Conservation (phyloP, 1,139 yeast species). For the Geotrichum bryndzae region DNA sequence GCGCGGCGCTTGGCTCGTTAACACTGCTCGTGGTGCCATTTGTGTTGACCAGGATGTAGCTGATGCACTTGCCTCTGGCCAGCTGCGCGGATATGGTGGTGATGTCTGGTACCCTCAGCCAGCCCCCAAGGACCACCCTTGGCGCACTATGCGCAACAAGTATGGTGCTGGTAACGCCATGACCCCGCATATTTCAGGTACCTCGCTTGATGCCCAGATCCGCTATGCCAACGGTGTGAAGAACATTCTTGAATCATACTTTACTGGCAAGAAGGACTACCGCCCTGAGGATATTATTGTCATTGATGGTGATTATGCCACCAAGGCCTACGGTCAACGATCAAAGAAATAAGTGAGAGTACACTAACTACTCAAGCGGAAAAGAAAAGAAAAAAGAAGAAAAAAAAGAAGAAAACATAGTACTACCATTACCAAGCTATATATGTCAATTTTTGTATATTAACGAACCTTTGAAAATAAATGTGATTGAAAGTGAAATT, state of each 20-base stretch:
- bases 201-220: slow-evolving; percentile 72
- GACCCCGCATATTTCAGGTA: slow-evolving; percentile 81
- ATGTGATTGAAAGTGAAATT: too few relatives aligned
- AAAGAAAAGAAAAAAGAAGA: too few relatives aligned
- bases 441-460: too few relatives aligned
- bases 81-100: slow-evolving; percentile 74
- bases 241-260: slow-evolving; percentile 56
- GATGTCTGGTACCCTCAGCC: slow-evolving; percentile 84
- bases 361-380: too few relatives aligned
- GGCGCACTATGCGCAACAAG: slow-evolving; percentile 63
- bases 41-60: slow-evolving; percentile 69
- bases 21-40: slow-evolving; percentile 83
- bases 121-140: slow-evolving; percentile 69
- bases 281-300: slow-evolving; percentile 70
- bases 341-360: too few relatives aligned
- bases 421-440: too few relatives aligned
- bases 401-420: too few relatives aligned
- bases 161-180: slow-evolving; percentile 75
- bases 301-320: slow-evolving; percentile 64
- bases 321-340: slow-evolving; percentile 60
- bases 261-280: slow-evolving; percentile 58
- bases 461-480: too few relatives aligned
- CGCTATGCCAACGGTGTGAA: slow-evolving; percentile 68
- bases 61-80: slow-evolving; percentile 63
- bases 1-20: slow-evolving; percentile 69